Base-by-base conservation (phyloP, 1,284 basidiomycete genomes). In the Ustilago tritici region DNA sequence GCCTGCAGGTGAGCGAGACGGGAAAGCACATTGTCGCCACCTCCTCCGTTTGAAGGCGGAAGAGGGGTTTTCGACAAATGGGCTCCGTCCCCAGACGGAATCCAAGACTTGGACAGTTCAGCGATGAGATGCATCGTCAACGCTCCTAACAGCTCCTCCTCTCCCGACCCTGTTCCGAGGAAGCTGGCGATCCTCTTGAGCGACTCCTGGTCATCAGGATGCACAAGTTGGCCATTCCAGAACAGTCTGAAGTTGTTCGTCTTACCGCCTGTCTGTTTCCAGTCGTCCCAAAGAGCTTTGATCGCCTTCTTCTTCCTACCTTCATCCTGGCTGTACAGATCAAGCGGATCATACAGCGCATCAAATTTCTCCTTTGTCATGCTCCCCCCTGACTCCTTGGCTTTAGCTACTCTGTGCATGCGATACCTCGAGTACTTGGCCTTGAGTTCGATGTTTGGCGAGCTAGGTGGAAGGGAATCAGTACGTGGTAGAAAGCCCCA, bases 1-100 rank as follows among this genome's bases (percentile, higher is more conserved):
- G 91, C 89, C 84, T 96, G 94, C 1, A 95, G 89, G 15, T 83
- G 84, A 4, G 90, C 89, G 54, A 96, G 88, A 1, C 87, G 89
- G 12, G 79, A 79, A 28, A 96, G 88, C 19, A 92, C 52, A 38
- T 50, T 68, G 1, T 32, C 34, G 2, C 2, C 47, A 1, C 19
- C 28, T 35, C 15, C 38, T 6, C 14, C 56, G 28, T 17, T 11
- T 1, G 19, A 23, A 12, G 43, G 28, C 19, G 67, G 40, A 4
- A 8, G 4, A 0, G 61, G 47, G 3, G 23, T 28, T 28, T 28
- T 28, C 23, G 23, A 28, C 3, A 28, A 28, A 28, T 28, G 23
- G 23, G 23, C 23, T 28, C 23, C 23, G 23, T 28, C 23, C 23
- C 23, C 23, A 28, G 23, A 28, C 23, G 23, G 3, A 28, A 28